Evolutionary conservation across 768 basidiomycete genomes (phyloP).

Genomic region (Suillus cothurnatus): DNA sequence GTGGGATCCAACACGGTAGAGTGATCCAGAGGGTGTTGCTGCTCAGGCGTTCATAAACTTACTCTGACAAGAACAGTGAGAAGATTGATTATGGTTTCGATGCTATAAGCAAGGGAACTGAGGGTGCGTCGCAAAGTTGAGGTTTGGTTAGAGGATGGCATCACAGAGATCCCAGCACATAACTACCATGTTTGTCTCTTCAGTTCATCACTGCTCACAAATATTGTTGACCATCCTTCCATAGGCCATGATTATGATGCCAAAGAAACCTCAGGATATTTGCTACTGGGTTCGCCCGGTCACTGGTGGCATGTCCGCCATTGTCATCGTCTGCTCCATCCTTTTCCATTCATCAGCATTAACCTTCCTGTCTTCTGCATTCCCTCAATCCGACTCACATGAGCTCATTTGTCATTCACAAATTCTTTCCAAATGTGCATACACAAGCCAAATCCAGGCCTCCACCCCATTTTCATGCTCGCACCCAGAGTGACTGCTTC

Average conservation of each 20-base stretch:
- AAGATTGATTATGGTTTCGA: constrained; percentile 98
- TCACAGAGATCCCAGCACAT: too few species aligned
- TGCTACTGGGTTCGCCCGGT: too few species aligned
- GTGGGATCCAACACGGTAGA: constrained; percentile 88
- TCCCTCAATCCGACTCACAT: too few species aligned
- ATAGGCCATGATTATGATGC: constrained; percentile 94
- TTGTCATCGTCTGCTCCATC: too few species aligned
- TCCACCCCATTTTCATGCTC: too few species aligned
- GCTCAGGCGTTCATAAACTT: constrained; percentile 74
- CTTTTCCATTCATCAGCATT: too few species aligned
- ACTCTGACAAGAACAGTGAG: constrained; percentile 76
- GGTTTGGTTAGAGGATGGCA: constrained; percentile 59
- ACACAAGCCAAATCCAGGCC: too few species aligned
- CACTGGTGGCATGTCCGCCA: too few species aligned
- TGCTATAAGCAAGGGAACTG: constrained; percentile 92
- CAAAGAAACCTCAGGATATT: constrained; percentile 66
- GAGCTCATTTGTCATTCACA: too few species aligned
- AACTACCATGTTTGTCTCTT: constrained; percentile 80
- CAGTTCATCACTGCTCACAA: background rate
- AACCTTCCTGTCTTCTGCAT: too few species aligned
- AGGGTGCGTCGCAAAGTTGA: constrained; percentile 85
- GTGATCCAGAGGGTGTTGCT: constrained; percentile 80
- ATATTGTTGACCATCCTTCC: constrained; percentile 6
- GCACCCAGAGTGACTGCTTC: too few species aligned
- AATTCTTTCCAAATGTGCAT: too few species aligned